Evolutionary conservation across 306 rosid genomes (phyloP), one percentile per base, ranked within the genome.

Genomic region (Dalbergia cochinchinensis): DNA sequence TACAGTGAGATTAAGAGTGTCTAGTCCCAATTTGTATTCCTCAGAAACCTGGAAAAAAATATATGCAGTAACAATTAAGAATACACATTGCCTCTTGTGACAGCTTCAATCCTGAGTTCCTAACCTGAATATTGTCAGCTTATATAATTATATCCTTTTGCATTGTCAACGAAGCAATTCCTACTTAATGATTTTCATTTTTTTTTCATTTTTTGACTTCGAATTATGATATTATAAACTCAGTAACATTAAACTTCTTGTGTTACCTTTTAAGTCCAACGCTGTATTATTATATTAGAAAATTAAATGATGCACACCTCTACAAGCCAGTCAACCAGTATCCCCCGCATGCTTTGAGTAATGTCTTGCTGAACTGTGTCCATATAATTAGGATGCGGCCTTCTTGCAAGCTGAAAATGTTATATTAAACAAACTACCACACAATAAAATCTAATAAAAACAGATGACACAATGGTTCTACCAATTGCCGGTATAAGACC

Each of bases 281-380:
- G 16, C n/a, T 57, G 16, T 14, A 65, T 54, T 57, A 47, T 26
- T 26, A 26, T 26, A 51, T 33, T 57, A 82, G 44, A 71, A 77
- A 77, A 60, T 35, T 48, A 59, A 83, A 69, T 48, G 11, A 77
- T 77, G 68, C 94, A 41, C 71, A 96, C 99, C 99, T 93, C 98
- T 16, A 93, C 97, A 65, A 96, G 97, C 99, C 99, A 96, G 87
- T 96, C 99, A 47, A 96, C 87, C 74, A 96, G 84, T 76, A 96
- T 90, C 18, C 87, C 92, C 4, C 99, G 96, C 99, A 93, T 96
- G 84, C 83, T 87, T 82, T 83, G 94, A 80, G 92, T 91, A 75
- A 96, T 88, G 84, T 93, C 97, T 59, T 39, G 88, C 82, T 93
- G 99, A 62, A 85, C 78, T 31, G 85, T 88, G 83, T 88, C 93